Percentiles rank a stretch among this genome's conserved stretches.
phyloP scores from a whole-genome alignment of 176 grass and related monocot genomes.

The Aechmea fasciata region DNA sequence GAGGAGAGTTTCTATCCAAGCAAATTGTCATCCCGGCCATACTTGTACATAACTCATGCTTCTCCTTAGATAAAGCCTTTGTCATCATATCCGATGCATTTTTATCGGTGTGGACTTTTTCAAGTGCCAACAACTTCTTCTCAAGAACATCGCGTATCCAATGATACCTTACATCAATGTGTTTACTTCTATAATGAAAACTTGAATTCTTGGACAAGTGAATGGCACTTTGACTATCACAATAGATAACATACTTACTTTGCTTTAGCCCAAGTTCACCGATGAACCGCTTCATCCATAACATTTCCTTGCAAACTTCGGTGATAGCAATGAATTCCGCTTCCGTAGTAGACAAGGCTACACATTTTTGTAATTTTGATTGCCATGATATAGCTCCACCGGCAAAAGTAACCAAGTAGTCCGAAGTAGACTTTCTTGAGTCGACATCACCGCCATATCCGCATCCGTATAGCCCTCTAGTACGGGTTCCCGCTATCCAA shows the following conservation, averaged over 20 bases:
- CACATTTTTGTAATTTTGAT: too few species aligned
- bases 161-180: neutral
- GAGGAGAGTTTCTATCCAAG: neutral
- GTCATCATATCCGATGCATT: conserved; percentile 10
- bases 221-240: neutral
- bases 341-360: too few species aligned
- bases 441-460: too few species aligned
- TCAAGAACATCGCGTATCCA: neutral
- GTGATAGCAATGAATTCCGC: too few species aligned
- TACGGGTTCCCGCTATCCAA: too few species aligned
- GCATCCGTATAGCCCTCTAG: too few species aligned
- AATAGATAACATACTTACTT: neutral
- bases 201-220: neutral
- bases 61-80: neutral
- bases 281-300: neutral
- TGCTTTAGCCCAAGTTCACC: neutral
- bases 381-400: too few species aligned
- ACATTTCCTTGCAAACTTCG: too few species aligned
- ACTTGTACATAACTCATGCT: neutral
- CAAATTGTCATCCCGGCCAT: neutral
- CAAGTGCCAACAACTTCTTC: neutral
- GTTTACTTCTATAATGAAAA: neutral
- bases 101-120: neutral
- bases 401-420: too few species aligned
- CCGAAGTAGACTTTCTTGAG: too few species aligned